A percentile compares a stretch with the other conserved stretches of the same genome.
These are phyloP conservation scores for Trypanosoma brucei DNA, from an alignment of 208 protist species.

Conservation along the genomic window DNA sequence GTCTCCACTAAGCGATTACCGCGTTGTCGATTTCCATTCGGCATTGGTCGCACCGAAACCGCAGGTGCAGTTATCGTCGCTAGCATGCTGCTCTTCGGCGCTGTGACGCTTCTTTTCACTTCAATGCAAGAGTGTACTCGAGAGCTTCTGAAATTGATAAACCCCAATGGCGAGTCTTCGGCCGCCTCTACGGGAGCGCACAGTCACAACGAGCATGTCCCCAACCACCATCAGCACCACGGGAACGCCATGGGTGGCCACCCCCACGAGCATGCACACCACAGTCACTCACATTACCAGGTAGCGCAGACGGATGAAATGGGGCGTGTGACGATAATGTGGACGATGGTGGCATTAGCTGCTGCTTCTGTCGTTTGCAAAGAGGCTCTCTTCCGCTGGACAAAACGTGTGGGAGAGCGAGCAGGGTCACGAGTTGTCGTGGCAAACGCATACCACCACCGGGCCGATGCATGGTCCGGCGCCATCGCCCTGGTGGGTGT, in stretches of 20 bases:
- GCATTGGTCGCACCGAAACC: constrained; percentile 79
- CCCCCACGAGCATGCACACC: constrained; percentile 16
- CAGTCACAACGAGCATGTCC: constrained; percentile 2
- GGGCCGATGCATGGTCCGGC: constrained; percentile 86
- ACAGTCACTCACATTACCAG: constrained; percentile 80
- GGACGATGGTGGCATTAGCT: constrained; percentile 78
- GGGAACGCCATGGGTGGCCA: constrained; percentile 12
- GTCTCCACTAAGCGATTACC: constrained; percentile 56
- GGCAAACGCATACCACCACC: constrained; percentile 87
- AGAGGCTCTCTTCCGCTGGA: constrained; percentile 82
- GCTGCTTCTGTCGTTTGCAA: constrained; percentile 67
- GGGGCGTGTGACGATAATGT: constrained; percentile 60
- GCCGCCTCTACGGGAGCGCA: constrained; percentile 17
- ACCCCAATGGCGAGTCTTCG: background rate
- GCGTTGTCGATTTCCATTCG: constrained; percentile 80
- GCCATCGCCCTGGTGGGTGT: constrained; percentile 78
- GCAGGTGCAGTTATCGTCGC: constrained; percentile 75
- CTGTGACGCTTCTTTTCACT: constrained; percentile 66
- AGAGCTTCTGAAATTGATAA: background rate
- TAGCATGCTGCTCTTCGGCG: constrained; percentile 72
- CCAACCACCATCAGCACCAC: too few species aligned
- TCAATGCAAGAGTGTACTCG: constrained; percentile 38
- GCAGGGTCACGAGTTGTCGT: constrained; percentile 82
- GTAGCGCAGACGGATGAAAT: constrained; percentile 45
- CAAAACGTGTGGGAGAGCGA: constrained; percentile 54